Evolutionary conservation across 2,329 filamentous ascomycete genomes (phyloP).

Genomic region (Escovopsis weberi): DNA sequence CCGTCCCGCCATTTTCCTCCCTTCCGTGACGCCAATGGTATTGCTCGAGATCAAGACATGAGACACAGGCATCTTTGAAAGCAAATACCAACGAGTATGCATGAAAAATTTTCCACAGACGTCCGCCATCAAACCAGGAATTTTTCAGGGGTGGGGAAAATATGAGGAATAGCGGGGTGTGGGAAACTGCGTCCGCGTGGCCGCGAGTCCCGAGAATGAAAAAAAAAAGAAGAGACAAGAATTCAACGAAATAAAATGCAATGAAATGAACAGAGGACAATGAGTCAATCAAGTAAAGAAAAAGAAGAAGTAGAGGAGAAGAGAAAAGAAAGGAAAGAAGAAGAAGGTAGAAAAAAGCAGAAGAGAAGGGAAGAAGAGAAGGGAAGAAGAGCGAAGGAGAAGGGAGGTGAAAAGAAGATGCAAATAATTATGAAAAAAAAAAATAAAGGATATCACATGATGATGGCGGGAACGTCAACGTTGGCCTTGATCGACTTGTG

Average conservation of each 20-base stretch:
- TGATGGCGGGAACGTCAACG: conserved; percentile 64
- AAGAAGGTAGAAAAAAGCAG: background rate
- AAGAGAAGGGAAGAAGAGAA: no score
- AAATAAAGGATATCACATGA: conserved; percentile 36
- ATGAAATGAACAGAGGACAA: no score
- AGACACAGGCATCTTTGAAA: background rate
- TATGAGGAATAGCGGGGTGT: conserved; percentile 4
- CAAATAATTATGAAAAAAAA: background rate
- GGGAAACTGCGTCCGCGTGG: background rate
- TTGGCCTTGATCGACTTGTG: conserved; percentile 99
- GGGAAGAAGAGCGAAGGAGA: no score
- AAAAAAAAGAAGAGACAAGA: no score
- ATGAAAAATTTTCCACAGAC: conserved; percentile 1
- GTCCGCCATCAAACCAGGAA: conserved; percentile 2
- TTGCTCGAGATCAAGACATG: conserved; percentile 3
- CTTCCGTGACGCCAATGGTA: conserved; percentile 7
- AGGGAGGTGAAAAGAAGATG: background rate
- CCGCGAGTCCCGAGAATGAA: background rate
- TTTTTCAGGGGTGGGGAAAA: conserved; percentile 1
- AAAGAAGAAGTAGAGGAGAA: no score
- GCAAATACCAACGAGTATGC: conserved; percentile 4
- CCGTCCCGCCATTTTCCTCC: no score
- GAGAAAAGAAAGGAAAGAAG: no score
- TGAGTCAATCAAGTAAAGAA: no score
- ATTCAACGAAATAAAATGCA: no score